phyloP scores from a whole-genome alignment of 257 asterid species.

The Lantana camara region DNA sequence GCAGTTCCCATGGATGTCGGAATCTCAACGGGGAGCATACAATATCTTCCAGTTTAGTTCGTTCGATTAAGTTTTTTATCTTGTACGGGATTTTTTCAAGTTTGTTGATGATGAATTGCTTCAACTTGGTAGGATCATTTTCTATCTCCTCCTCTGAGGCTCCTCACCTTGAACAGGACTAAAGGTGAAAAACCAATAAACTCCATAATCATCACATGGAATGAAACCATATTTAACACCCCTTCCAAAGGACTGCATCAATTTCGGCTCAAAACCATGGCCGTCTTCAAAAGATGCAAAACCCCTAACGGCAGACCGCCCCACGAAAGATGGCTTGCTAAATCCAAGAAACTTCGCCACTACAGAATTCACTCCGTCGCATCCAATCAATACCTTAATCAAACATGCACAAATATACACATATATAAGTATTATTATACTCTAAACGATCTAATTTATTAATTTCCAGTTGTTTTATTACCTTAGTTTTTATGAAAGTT shows the following conservation, averaged over 20 bases:
- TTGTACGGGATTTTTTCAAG: conserved; percentile 33
- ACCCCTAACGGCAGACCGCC: conserved; percentile 47
- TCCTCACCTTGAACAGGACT: conserved; percentile 31
- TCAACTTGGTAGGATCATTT: conserved; percentile 40
- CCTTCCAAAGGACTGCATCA: conserved; percentile 36
- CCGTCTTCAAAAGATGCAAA: conserved; percentile 27
- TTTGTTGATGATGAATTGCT: conserved; percentile 32
- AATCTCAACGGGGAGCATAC: conserved; percentile 29
- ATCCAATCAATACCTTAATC: conserved; percentile 48
- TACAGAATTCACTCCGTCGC: conserved; percentile 58
- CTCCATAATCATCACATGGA: conserved; percentile 38
- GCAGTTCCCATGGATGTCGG: conserved; percentile 46
- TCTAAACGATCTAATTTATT: too few relatives aligned
- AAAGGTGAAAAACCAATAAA: conserved; percentile 53
- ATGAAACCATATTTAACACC: conserved; percentile 46
- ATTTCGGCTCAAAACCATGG: conserved; percentile 47
- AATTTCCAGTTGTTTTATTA: conserved; percentile 27
- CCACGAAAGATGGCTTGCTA: conserved; percentile 32
- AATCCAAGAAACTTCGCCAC: conserved; percentile 55
- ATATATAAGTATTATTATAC: too few relatives aligned
- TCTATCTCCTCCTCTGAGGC: conserved; percentile 32
- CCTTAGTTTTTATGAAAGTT: conserved; percentile 59
- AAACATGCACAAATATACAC: too few relatives aligned
- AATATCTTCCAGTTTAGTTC: conserved; percentile 30
- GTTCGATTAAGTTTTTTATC: conserved; percentile 26